phyloP scores from a whole-genome alignment of 148 eudicot genomes.

The Vaccinium myrtillus region DNA sequence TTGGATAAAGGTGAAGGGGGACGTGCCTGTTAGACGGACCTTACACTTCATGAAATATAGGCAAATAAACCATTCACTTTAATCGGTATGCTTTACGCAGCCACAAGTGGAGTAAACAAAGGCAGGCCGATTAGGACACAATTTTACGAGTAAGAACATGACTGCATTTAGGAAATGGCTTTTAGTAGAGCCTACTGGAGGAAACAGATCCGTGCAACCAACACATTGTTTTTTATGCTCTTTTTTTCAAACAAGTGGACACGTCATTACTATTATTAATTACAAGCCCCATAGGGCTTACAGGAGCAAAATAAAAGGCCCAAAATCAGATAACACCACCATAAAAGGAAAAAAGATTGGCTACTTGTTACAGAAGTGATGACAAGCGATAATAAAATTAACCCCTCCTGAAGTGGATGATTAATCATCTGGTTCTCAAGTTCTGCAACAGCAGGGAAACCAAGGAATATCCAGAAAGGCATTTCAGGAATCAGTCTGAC shows the following conservation, averaged over 20 bases:
- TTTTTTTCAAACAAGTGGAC: too few species aligned
- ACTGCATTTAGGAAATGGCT: not conserved
- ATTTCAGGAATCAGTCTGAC: conserved; percentile 5
- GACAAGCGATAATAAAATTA: not conserved
- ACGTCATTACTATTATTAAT: too few species aligned
- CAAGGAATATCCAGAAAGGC: not conserved
- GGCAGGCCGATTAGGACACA: too few species aligned
- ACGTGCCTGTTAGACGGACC: not conserved
- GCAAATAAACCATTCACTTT: not conserved
- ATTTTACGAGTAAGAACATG: not conserved
- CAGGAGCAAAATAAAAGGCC: too few species aligned
- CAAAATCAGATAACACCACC: too few species aligned
- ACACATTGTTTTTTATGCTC: too few species aligned
- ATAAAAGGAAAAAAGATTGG: not conserved
- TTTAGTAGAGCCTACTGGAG: not conserved
- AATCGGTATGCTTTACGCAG: not conserved
- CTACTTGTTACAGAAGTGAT: not conserved
- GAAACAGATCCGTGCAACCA: not conserved
- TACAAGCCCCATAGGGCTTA: too few species aligned
- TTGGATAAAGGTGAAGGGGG: not conserved
- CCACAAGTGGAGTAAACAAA: too few species aligned
- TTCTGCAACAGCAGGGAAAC: not conserved
- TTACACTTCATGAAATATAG: not conserved
- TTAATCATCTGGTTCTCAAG: conserved; percentile 1
- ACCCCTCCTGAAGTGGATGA: not conserved